Evolutionary conservation across 2,329 filamentous ascomycete genomes (phyloP), one percentile per base, ranked within the genome.

Genomic region (Microthyrium microscopicum): DNA sequence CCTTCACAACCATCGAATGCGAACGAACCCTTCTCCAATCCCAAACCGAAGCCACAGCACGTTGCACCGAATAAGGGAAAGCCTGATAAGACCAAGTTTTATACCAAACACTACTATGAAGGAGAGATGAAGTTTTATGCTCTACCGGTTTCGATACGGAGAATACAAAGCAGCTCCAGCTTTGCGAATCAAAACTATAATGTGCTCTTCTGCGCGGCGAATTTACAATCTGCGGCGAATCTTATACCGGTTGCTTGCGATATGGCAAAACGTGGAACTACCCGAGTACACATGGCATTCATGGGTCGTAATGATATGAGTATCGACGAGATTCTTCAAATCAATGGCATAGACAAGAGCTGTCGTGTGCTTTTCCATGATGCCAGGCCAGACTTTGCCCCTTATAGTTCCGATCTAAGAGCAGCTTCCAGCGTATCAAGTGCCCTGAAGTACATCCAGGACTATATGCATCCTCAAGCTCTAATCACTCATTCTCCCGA

Each of bases 231-330:
- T 48, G 71, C 74, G 12, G 68, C 80, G 0, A 67, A 68, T 20
- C 52, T 94, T 34, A 58, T 93, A 20, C 83, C 84, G 1, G 62
- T 93, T 48, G 82, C 85, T 5, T 95, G 89, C 53, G 70, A 81
- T 45, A 94, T 94, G 85, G 75, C 74, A 5, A 53, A 53, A 16
- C 66, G 73, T 52, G 64, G 68, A 36, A 62, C 68, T 38, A 92
- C 73, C 46, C 66, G 73, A 40, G 83, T 94, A 6, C 87, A 95
- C 51, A 77, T 92, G 48, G 77, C 71, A 0, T 56, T 95, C 4
- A 67, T 91, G 57, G 77, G 84, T 31, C 67, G 77, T 38, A 77
- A 74, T 39, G 68, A 75, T 9, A 67, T 93, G 32, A 58, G 20
- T 16, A 9, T 38, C 16, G 31, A 34, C 32, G 64, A 73, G 11